A percentile compares a stretch with the other conserved stretches of the same genome.
These are phyloP conservation scores for Pyrus hybrid DNA, from an alignment of 331 rosid genomes.

Conservation along the genomic window DNA sequence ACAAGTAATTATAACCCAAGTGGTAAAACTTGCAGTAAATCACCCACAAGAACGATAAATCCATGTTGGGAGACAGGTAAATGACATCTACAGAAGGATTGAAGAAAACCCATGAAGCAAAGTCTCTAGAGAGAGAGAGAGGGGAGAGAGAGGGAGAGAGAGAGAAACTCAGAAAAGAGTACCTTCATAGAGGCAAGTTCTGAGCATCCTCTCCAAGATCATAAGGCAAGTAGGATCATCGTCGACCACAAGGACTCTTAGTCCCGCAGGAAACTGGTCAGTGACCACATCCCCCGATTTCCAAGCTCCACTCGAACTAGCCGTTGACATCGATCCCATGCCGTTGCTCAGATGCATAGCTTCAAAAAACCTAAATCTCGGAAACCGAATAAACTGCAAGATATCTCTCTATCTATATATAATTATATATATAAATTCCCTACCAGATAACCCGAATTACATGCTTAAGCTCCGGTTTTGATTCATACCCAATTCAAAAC, in stretches of 20 bases:
- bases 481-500: constrained; percentile 21
- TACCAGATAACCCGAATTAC: constrained; percentile 14
- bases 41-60: neutral
- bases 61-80: neutral
- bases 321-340: constrained; percentile 59
- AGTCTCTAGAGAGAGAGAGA: neutral
- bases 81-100: neutral
- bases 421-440: neutral
- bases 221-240: constrained; percentile 96
- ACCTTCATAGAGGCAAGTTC: constrained; percentile 83
- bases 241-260: constrained; percentile 86
- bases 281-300: constrained; percentile 54
- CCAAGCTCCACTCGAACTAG: constrained; percentile 33
- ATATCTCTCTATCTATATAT: no score
- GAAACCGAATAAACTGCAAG: neutral
- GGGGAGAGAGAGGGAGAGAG: neutral
- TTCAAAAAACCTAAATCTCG: constrained; percentile 29
- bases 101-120: neutral
- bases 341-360: constrained; percentile 62
- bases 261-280: constrained; percentile 88
- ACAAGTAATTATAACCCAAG: neutral
- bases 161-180: neutral
- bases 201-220: constrained; percentile 96
- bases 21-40: neutral
- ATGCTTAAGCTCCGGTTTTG: constrained; percentile 19